phyloP scores from a whole-genome alignment of 441 rosid genomes.

The Kokia cookei region DNA sequence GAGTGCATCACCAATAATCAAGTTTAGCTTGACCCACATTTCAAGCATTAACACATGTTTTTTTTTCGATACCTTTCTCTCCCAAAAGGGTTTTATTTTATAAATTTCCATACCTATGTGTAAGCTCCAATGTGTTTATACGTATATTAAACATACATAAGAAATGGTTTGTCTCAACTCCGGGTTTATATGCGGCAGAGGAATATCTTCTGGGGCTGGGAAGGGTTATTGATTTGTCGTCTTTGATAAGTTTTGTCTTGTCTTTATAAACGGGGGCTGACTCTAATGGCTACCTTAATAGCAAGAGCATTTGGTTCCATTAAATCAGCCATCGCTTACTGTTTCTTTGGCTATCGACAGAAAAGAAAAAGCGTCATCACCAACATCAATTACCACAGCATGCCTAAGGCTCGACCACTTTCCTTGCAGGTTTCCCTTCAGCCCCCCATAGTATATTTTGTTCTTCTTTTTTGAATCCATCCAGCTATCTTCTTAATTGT shows the following conservation, averaged over 20 bases:
- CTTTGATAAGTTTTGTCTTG: conserved; percentile 3
- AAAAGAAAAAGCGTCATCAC: conserved; percentile 17
- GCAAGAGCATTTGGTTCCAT: conserved; percentile 46
- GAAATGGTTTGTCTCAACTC: not conserved
- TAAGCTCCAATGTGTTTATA: not conserved
- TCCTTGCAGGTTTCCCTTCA: conserved; percentile 72
- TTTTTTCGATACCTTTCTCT: conserved; percentile 38
- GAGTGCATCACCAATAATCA: conserved; percentile 22
- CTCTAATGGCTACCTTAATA: conserved; percentile 37
- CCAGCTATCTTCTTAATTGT: not conserved
- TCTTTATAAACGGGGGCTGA: conserved; percentile 14
- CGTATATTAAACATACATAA: not conserved
- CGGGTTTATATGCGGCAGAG: conserved; percentile 11
- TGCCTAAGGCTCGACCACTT: conserved; percentile 69
- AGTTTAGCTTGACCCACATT: conserved; percentile 22
- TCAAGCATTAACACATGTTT: conserved; percentile 9
- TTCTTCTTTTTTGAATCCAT: not conserved
- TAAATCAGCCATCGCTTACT: conserved; percentile 48
- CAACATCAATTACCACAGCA: conserved; percentile 27
- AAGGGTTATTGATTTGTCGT: not conserved
- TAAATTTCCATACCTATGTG: not conserved
- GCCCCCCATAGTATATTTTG: not conserved
- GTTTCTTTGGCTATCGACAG: conserved; percentile 46
- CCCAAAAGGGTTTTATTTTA: not conserved
- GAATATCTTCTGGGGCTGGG: conserved; percentile 52